Conservation (phyloP, 1,139 yeast genomes). For the Hansenula sp. region DNA sequence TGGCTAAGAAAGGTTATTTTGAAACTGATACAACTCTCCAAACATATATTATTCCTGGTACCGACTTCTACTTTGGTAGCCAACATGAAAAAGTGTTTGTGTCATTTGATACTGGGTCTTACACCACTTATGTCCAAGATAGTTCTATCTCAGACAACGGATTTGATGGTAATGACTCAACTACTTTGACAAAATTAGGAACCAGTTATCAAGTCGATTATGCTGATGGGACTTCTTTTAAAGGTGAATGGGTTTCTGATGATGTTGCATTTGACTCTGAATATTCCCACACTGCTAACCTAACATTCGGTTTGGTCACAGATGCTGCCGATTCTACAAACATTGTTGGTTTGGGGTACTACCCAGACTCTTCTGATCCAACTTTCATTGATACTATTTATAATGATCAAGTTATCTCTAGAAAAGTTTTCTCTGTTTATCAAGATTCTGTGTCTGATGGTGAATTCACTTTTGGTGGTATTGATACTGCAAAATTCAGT, state of each 20-base stretch:
- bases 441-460: slow-evolving; percentile 14
- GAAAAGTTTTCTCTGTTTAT: slow-evolving; percentile 34
- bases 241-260: slow-evolving; percentile 6
- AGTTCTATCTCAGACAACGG: slow-evolving; percentile 1
- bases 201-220: slow-evolving; percentile 1
- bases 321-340: slow-evolving; percentile 5
- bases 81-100: slow-evolving; percentile 1
- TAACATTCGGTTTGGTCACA: slow-evolving; percentile 7
- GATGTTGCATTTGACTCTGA: slow-evolving; percentile 3
- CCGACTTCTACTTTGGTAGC: slow-evolving; percentile 5
- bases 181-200: neutral
- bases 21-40: neutral
- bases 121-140: slow-evolving; percentile 5
- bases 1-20: slow-evolving; percentile 2
- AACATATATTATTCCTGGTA: slow-evolving; percentile 5
- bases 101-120: slow-evolving; percentile 6
- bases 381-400: slow-evolving; percentile 10
- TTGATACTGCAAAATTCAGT: slow-evolving; percentile 40
- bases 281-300: slow-evolving; percentile 2
- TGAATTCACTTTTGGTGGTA: slow-evolving; percentile 43
- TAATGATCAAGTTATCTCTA: slow-evolving; percentile 30
- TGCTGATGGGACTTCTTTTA: slow-evolving; percentile 5
- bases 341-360: slow-evolving; percentile 11
- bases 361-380: slow-evolving; percentile 5
- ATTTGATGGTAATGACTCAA: neutral